Evolutionary conservation across 2,329 filamentous ascomycete species (phyloP).

Genomic region (Zymoseptoria crescenta): DNA sequence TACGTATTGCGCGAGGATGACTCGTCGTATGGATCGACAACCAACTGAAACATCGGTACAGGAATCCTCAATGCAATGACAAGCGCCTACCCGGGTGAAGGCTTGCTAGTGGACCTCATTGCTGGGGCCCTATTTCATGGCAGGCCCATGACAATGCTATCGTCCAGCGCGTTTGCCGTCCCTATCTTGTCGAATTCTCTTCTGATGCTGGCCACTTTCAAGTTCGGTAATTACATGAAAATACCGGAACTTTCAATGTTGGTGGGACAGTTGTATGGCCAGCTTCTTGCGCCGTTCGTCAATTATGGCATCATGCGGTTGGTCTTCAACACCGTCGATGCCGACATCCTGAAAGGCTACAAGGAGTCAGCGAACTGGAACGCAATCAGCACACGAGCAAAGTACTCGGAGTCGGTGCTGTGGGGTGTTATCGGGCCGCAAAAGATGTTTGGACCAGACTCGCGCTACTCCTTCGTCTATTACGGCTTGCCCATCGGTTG

Average conservation of each 20-base stretch:
- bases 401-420: conserved; percentile 24
- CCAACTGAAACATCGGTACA: not conserved
- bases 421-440: conserved; percentile 32
- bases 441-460: conserved; percentile 10
- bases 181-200: conserved; percentile 31
- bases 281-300: conserved; percentile 16
- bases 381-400: conserved; percentile 8
- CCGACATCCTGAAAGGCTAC: conserved; percentile 25
- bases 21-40: not conserved
- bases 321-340: conserved; percentile 32
- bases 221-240: conserved; percentile 35
- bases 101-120: conserved; percentile 27
- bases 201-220: conserved; percentile 30
- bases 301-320: conserved; percentile 28
- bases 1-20: not conserved
- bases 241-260: conserved; percentile 34
- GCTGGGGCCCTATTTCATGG: conserved; percentile 26
- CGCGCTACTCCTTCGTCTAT: conserved; percentile 10
- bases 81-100: not conserved
- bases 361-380: conserved; percentile 7
- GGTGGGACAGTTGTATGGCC: conserved; percentile 30
- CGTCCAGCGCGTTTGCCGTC: conserved; percentile 27
- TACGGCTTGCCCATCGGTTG: conserved; percentile 12
- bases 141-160: conserved; percentile 25
- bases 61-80: not conserved